Percentiles rank a stretch among this genome's conserved stretches.
Conservation (phyloP, 768 basidiomycete species). For the Phylloporus rhodoxanthus region DNA sequence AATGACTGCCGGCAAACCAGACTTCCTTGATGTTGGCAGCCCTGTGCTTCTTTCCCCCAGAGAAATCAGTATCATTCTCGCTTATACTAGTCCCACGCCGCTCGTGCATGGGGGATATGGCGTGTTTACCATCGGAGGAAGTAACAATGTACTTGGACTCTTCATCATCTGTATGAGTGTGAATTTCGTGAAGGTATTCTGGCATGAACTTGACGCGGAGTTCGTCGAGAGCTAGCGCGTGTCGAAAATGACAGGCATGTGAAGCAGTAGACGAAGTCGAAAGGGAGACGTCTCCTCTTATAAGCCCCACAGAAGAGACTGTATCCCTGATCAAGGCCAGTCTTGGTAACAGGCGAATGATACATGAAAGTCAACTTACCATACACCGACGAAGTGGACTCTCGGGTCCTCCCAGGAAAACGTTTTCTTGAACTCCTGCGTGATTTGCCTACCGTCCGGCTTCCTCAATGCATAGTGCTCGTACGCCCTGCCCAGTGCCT, state of each 20-base stretch:
- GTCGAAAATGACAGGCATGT: constrained; percentile 54
- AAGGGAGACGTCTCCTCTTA: constrained; percentile 42
- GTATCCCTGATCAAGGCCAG: constrained; percentile 46
- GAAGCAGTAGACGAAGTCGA: constrained; percentile 54
- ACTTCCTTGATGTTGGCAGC: constrained; percentile 45
- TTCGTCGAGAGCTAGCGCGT: constrained; percentile 60
- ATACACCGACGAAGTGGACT: constrained; percentile 51
- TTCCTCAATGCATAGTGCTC: constrained; percentile 11
- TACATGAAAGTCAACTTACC: constrained; percentile 29
- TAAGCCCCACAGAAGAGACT: constrained; percentile 56
- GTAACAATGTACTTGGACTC: constrained; percentile 4
- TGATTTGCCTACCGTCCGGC: constrained; percentile 12
- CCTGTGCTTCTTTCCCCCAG: not conserved
- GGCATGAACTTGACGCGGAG: constrained; percentile 54
- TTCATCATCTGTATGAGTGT: constrained; percentile 9
- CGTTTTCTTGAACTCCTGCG: constrained; percentile 38
- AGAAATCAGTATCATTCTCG: not conserved
- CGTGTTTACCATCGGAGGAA: not conserved
- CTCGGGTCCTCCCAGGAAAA: constrained; percentile 39
- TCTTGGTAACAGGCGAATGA: not conserved
- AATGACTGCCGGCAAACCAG: constrained; percentile 53
- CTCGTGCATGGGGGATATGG: not conserved
- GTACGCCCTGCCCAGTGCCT: constrained; percentile 7
- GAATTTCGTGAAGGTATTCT: constrained; percentile 30
- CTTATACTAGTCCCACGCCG: not conserved